Evolutionary conservation across 345 rosid genomes (phyloP).

Genomic region (Sisymbrium altissimum): DNA sequence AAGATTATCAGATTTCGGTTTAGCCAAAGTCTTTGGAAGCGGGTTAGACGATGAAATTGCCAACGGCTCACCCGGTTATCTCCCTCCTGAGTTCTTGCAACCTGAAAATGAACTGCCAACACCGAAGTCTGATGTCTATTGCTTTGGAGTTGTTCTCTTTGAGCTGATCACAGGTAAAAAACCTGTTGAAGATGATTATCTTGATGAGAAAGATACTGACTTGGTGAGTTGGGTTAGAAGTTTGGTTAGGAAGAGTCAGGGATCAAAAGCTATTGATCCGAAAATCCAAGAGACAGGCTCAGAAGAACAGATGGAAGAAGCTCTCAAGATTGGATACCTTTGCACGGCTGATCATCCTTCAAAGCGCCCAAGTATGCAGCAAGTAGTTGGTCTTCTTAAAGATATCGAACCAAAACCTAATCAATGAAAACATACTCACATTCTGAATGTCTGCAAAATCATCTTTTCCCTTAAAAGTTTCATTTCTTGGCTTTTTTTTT

Average conservation of each 20-base stretch:
- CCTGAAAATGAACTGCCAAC: slow-evolving; percentile 59
- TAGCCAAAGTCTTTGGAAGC: slow-evolving; percentile 77
- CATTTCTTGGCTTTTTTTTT: neutral
- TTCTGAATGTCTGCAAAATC: neutral
- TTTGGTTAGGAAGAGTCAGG: slow-evolving; percentile 60
- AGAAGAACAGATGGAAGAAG: slow-evolving; percentile 70
- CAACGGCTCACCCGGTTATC: slow-evolving; percentile 69
- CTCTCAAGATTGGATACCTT: slow-evolving; percentile 85
- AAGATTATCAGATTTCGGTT: slow-evolving; percentile 82
- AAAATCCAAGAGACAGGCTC: slow-evolving; percentile 65
- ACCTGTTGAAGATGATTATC: slow-evolving; percentile 68
- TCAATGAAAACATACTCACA: slow-evolving; percentile 32
- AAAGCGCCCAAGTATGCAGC: slow-evolving; percentile 95
- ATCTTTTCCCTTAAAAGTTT: neutral
- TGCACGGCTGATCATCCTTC: slow-evolving; percentile 86
- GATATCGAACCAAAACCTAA: slow-evolving; percentile 64
- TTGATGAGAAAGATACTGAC: slow-evolving; percentile 49
- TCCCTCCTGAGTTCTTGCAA: slow-evolving; percentile 75
- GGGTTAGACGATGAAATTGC: slow-evolving; percentile 68
- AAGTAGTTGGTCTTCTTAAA: slow-evolving; percentile 92
- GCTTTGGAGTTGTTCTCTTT: slow-evolving; percentile 82
- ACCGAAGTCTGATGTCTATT: slow-evolving; percentile 79
- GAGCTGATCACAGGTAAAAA: slow-evolving; percentile 83
- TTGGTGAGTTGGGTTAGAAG: slow-evolving; percentile 79
- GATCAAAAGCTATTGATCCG: slow-evolving; percentile 63